phyloP scores from a whole-genome alignment of 2,329 filamentous ascomycete genomes.

The Nakataea oryzae region DNA sequence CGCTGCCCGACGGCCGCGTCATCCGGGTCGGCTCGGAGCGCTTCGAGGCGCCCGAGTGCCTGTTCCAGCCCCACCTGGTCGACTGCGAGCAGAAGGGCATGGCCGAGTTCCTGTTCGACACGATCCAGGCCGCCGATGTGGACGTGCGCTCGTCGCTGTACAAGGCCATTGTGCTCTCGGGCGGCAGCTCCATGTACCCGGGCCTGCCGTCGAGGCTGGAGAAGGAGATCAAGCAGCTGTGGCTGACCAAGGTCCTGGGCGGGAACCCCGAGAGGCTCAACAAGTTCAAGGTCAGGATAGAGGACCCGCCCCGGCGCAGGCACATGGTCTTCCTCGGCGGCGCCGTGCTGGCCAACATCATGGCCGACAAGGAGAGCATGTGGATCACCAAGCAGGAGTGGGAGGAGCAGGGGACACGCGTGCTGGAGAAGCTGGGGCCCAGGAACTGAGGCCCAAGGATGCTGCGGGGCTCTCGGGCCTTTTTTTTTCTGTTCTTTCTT shows the following conservation, averaged over 20 bases:
- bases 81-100: conserved; percentile 93
- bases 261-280: conserved; percentile 87
- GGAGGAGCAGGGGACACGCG: conserved; percentile 80
- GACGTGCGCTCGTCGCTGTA: conserved; percentile 89
- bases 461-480: too few relatives aligned
- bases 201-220: conserved; percentile 88
- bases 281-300: conserved; percentile 99
- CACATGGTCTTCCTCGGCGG: conserved; percentile 99
- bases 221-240: conserved; percentile 98
- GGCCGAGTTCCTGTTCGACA: conserved; percentile 97
- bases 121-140: conserved; percentile 90
- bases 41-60: conserved; percentile 94
- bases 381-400: conserved; percentile 97
- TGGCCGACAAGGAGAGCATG: conserved; percentile 98
- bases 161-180: conserved; percentile 94
- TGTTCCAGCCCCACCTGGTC: conserved; percentile 96
- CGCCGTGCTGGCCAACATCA: conserved; percentile 94
- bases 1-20: conserved; percentile 87
- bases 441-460: conserved; percentile 33
- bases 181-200: conserved; percentile 98
- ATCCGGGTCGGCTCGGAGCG: conserved; percentile 94
- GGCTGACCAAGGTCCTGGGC: conserved; percentile 82
- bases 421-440: conserved; percentile 86
- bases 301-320: conserved; percentile 87
- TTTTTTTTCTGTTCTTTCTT: too few relatives aligned